phyloP scores from a whole-genome alignment of 345 rosid species.

The Euphorbia lathyris region DNA sequence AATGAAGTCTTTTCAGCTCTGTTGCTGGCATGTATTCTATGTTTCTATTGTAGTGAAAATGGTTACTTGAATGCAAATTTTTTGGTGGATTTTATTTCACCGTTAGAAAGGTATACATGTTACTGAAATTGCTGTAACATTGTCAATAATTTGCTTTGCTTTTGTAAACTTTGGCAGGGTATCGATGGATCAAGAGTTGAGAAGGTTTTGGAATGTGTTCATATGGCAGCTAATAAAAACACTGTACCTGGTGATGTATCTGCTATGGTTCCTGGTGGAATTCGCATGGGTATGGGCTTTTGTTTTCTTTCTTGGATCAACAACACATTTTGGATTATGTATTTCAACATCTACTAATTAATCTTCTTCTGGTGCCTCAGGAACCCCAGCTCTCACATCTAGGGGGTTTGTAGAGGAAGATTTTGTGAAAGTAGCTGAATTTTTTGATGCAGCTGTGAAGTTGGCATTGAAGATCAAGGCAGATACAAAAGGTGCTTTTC shows the following conservation, averaged over 20 bases:
- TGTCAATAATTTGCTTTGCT: background rate
- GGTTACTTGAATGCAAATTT: background rate
- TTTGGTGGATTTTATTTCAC: background rate
- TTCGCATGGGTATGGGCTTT: constrained; percentile 84
- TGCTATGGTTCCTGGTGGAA: constrained; percentile 98
- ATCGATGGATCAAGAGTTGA: constrained; percentile 97
- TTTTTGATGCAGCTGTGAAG: constrained; percentile 79
- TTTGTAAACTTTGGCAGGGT: constrained; percentile 58
- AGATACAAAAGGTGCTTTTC: constrained; percentile 63
- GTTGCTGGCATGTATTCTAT: background rate
- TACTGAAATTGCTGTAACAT: background rate
- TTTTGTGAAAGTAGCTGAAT: constrained; percentile 84
- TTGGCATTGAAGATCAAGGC: constrained; percentile 84
- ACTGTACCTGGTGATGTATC: constrained; percentile 99
- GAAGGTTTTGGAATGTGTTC: constrained; percentile 83
- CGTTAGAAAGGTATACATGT: background rate
- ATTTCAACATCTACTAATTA: constrained; percentile 1
- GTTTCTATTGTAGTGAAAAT: background rate
- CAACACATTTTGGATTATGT: constrained; percentile 1
- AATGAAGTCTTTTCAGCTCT: background rate
- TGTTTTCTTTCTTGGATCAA: constrained; percentile 8
- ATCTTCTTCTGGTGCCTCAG: constrained; percentile 37
- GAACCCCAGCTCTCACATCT: constrained; percentile 97
- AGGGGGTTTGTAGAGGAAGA: constrained; percentile 89
- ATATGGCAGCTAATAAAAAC: constrained; percentile 92